phyloP scores from a whole-genome alignment of 176 grass and related monocot genomes.

The Sorghum bicolor region Sorghum_bicolor_NCBIv3 NC_012879.2:16968501-16969000 shows the following conservation, averaged over 20 bases:
- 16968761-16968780: neutral
- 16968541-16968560: no score
- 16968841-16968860: conserved; percentile 23
- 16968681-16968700: neutral
- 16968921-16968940: no score
- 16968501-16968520: no score
- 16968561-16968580: no score
- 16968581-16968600: no score
- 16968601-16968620: no score
- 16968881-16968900: neutral
- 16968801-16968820: neutral
- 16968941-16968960: conserved; percentile 8
- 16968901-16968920: neutral
- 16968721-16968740: neutral
- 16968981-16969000: neutral
- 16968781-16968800: neutral
- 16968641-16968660: neutral
- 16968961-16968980: neutral
- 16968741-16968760: neutral
- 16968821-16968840: conserved; percentile 24
- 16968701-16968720: neutral
- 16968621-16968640: no score
- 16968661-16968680: neutral
- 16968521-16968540: no score
- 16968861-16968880: neutral